Percentiles rank a stretch among this genome's conserved stretches.
phyloP scores from a whole-genome alignment of 169 alveolate genomes.

The Eimeria praecox region DNA sequence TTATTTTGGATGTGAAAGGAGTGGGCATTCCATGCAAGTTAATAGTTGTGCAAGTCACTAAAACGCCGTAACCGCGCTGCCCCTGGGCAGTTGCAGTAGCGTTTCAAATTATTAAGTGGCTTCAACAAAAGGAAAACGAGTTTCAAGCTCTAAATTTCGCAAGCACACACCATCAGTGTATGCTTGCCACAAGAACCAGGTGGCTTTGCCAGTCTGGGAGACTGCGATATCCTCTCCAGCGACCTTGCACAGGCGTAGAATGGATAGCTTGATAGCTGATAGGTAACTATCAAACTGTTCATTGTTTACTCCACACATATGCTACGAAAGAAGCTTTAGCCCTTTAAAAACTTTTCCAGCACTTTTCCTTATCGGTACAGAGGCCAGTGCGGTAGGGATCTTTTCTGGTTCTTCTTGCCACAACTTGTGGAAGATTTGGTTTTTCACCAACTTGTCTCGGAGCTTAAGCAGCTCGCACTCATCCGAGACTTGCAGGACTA shows the following conservation, averaged over 20 bases:
- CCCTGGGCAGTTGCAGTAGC: neutral
- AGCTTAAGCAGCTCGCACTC: conserved; percentile 77
- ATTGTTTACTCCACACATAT: neutral
- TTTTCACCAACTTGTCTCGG: conserved; percentile 69
- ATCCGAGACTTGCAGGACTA: conserved; percentile 82
- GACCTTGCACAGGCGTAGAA: too few species aligned
- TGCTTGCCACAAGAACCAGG: neutral
- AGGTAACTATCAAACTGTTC: neutral
- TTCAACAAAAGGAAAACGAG: too few species aligned
- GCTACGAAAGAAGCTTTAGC: conserved; percentile 57
- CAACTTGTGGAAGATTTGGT: conserved; percentile 81
- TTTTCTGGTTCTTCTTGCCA: conserved; percentile 88
- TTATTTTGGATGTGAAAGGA: neutral
- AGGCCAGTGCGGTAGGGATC: conserved; percentile 87
- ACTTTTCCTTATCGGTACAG: conserved; percentile 77
- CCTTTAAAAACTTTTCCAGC: conserved; percentile 65
- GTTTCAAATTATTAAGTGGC: neutral
- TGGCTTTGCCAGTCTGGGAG: neutral
- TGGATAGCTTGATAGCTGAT: neutral
- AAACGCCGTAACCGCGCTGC: neutral
- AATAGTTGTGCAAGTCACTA: neutral
- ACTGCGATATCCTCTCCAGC: neutral
- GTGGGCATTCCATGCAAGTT: neutral
- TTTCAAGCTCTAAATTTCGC: too few species aligned
- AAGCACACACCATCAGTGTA: neutral